phyloP scores from a whole-genome alignment of 768 basidiomycete species.

The Kwoniella mangroviensis region DNA sequence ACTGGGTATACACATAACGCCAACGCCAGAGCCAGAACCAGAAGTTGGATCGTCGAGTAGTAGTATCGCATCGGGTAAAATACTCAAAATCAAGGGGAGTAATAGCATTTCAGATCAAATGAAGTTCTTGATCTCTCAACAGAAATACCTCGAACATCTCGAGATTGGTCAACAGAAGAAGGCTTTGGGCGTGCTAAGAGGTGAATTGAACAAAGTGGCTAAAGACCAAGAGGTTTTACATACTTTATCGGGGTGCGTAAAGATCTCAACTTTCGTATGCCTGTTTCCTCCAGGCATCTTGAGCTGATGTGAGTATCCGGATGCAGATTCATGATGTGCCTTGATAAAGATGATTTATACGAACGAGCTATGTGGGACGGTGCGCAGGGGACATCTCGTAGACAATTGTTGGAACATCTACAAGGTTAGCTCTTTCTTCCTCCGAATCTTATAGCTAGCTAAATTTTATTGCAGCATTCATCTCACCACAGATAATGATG shows the following conservation, averaged over 20 bases:
- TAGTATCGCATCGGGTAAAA: conserved; percentile 38
- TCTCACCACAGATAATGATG: conserved; percentile 90
- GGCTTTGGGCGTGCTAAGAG: conserved; percentile 82
- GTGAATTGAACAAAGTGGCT: conserved; percentile 82
- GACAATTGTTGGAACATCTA: conserved; percentile 72
- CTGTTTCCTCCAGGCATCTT: no score
- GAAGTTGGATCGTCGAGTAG: conserved; percentile 22
- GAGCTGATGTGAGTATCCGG: conserved; percentile 31
- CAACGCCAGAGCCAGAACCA: conserved; percentile 63
- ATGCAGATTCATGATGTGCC: conserved; percentile 86
- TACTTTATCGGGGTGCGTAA: conserved; percentile 80
- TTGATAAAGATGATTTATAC: conserved; percentile 79
- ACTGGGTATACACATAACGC: conserved; percentile 64
- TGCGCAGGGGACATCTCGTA: conserved; percentile 76
- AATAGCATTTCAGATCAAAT: conserved; percentile 65
- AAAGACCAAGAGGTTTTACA: conserved; percentile 81
- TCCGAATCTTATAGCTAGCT: not conserved
- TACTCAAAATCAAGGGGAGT: conserved; percentile 23
- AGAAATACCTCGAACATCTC: conserved; percentile 93
- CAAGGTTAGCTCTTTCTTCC: conserved; percentile 67
- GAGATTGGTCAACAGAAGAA: conserved; percentile 77
- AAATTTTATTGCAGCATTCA: conserved; percentile 68
- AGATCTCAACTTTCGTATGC: not conserved
- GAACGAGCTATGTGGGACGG: conserved; percentile 88
- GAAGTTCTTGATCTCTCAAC: conserved; percentile 84